Conservation (phyloP, 495 filamentous ascomycete genomes). For the Cryomyces antarcticus region DNA sequence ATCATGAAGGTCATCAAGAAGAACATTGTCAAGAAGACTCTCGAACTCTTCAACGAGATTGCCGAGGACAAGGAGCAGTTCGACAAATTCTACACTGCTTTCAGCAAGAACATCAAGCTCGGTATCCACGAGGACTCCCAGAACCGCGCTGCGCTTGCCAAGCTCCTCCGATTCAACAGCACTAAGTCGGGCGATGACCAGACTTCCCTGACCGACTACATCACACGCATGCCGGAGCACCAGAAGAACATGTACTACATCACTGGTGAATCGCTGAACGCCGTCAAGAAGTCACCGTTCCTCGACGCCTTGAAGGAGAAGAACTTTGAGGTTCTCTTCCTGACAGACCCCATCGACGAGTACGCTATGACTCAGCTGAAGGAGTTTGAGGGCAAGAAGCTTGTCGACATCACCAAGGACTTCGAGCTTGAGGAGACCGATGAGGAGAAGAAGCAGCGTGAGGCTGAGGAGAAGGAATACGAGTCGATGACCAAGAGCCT, state of each 20-base stretch:
- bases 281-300: constrained; percentile 95
- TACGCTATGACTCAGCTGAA: constrained; percentile 99
- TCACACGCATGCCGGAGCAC: constrained; percentile 97
- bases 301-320: constrained; percentile 97
- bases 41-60: constrained; percentile 97
- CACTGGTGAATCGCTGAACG: constrained; percentile 98
- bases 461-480: constrained; percentile 94
- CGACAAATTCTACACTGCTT: constrained; percentile 99
- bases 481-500: constrained; percentile 82
- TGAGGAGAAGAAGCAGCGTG: constrained; percentile 94
- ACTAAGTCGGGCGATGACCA: constrained; percentile 94
- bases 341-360: constrained; percentile 98
- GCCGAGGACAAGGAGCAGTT: constrained; percentile 98
- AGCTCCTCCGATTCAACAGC: constrained; percentile 96
- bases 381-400: constrained; percentile 99
- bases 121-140: constrained; percentile 99
- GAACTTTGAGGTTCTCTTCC: constrained; percentile 98
- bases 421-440: constrained; percentile 99
- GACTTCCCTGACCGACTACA: constrained; percentile 88
- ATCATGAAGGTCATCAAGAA: constrained; percentile 99
- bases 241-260: constrained; percentile 99
- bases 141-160: constrained; percentile 83
- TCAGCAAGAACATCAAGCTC: constrained; percentile 99
- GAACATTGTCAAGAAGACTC: constrained; percentile 99
- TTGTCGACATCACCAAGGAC: constrained; percentile 99